These are phyloP conservation scores for carrot (Daucus carota) DNA, from an alignment of 129 eudicot species.

Conservation along the genomic window DNA sequence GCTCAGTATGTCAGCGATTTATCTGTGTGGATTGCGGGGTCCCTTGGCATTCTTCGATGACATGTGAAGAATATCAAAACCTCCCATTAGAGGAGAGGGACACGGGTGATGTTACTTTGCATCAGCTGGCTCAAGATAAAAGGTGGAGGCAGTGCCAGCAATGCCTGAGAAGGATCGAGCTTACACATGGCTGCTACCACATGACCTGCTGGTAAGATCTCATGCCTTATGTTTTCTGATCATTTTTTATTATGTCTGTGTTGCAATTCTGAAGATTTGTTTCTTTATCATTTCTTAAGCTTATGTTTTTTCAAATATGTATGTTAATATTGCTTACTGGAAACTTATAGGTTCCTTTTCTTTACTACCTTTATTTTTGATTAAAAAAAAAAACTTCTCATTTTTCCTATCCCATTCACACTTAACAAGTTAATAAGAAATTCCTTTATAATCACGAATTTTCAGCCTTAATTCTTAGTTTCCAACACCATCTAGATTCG, in stretches of 20 bases:
- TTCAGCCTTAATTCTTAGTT: not conserved
- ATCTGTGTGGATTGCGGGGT: constrained; percentile 81
- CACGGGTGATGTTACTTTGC: constrained; percentile 29
- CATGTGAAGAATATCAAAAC: constrained; percentile 68
- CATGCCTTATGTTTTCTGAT: not conserved
- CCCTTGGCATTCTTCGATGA: constrained; percentile 70
- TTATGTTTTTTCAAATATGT: not conserved
- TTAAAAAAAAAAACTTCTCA: not conserved
- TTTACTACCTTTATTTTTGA: not conserved
- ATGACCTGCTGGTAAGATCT: constrained; percentile 73
- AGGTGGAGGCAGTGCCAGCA: constrained; percentile 73
- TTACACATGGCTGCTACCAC: constrained; percentile 62
- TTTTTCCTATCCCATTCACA: not conserved
- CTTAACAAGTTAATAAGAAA: not conserved
- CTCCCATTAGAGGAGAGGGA: constrained; percentile 53
- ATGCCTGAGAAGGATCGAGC: constrained; percentile 70
- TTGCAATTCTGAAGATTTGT: not conserved
- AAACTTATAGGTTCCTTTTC: not conserved
- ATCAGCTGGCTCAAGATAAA: constrained; percentile 30
- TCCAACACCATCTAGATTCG: not conserved
- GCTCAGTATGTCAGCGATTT: constrained; percentile 57
- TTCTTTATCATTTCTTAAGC: no score
- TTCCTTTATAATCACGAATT: not conserved
- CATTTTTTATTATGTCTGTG: not conserved
- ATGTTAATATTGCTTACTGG: not conserved